Conservation (phyloP, 2,329 filamentous ascomycete species). For the Alternaria atra region DNA sequence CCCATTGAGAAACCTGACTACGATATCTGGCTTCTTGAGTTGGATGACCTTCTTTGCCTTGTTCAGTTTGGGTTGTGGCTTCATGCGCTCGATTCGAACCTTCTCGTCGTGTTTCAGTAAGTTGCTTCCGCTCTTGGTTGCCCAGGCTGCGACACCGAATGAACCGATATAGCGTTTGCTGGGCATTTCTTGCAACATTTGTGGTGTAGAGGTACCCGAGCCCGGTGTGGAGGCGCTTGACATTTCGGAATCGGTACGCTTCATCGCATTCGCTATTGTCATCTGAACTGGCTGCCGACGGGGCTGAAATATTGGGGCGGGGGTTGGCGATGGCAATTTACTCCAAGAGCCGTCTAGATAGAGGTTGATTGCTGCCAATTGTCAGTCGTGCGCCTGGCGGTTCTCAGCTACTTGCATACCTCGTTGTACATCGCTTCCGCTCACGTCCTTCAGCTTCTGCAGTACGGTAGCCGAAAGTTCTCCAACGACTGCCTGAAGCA, state of each 20-base stretch:
- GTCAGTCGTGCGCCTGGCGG: constrained; percentile 20
- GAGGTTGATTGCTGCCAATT: constrained; percentile 64
- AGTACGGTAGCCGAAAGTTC: constrained; percentile 58
- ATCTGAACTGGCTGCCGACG: constrained; percentile 32
- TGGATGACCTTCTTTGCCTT: constrained; percentile 56
- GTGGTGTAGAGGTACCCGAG: constrained; percentile 31
- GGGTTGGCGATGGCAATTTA: constrained; percentile 29
- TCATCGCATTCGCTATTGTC: constrained; percentile 33
- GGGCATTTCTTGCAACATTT: constrained; percentile 57
- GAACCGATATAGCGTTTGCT: constrained; percentile 82
- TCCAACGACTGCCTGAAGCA: constrained; percentile 68
- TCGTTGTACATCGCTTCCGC: constrained; percentile 64
- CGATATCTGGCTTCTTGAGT: constrained; percentile 78
- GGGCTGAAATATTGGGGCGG: constrained; percentile 28
- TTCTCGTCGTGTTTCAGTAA: constrained; percentile 81
- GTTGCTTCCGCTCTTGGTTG: constrained; percentile 80
- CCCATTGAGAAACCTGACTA: constrained; percentile 88
- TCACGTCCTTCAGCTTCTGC: constrained; percentile 58
- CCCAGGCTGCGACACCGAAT: constrained; percentile 91
- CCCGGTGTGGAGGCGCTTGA: constrained; percentile 34
- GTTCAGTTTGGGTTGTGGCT: constrained; percentile 66
- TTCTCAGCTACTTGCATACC: constrained; percentile 34
- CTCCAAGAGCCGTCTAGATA: constrained; percentile 72
- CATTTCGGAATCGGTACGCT: constrained; percentile 37
- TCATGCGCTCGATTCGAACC: constrained; percentile 88